Base-by-base conservation (phyloP, 352 stramenopile species). In the Globisporangium parvum region DNA sequence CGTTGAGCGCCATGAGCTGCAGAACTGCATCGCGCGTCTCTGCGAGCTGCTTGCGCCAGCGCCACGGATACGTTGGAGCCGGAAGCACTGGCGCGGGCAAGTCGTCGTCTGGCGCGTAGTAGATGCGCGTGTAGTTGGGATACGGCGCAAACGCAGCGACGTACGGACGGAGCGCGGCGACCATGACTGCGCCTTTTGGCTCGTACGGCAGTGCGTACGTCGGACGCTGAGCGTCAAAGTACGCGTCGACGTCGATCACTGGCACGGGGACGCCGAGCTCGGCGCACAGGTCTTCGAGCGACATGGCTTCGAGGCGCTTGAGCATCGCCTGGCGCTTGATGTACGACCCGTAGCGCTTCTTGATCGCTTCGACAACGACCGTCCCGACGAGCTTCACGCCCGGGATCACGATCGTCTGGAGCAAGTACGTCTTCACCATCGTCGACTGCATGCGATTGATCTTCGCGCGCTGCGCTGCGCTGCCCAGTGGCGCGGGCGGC, bases 1-100 rank as follows among this genome's bases (percentile, higher is more conserved):
- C 24, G 4, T 48, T 53, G 9, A 55, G 65, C 23, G 57, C 41
- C 55, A 77, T 62, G 10, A 76, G 47, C 15, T 71, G 64, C 20
- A 60, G 31, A 6, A 62, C 55, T 21, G 78, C 51, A 6, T 59
- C 55, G 47, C 70, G 62, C 24, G 55, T 51, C 23, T 70, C 37
- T 0, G 61, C 53, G 2, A 83, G 63, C 24, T 65, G 61, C 6
- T 39, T 51, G 46, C 63, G 65, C 73, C 73, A 83, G 15, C 65
- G 49, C 73, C 73, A 83, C 28, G 73, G 73, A 64, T 83, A 83
- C 15, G 66, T 71, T 44, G 66, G 59, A 5, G 70, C 70, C 20
- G 73, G 73, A 6, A 83, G 54, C 39, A 59, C 74, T 8, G 68
- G 53, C 35, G 53, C 33, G 6, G 70, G 63, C 10, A 83, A 62